Conservation (phyloP, 2,329 filamentous ascomycete species). For the Curvularia hawaiiensis region DNA sequence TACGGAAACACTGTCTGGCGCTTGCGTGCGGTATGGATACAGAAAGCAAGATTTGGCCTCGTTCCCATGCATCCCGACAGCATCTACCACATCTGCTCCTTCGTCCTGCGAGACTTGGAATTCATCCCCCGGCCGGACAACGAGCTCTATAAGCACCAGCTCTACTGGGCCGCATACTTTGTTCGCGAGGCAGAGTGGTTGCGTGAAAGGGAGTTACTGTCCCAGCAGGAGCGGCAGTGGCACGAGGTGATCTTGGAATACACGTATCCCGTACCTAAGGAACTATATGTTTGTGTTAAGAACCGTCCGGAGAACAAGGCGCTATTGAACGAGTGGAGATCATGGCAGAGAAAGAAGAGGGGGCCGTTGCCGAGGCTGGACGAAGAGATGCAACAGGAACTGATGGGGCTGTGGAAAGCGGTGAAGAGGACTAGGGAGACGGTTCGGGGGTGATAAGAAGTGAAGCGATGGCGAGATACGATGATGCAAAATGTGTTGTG, state of each 20-base stretch:
- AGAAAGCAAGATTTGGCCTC: not conserved
- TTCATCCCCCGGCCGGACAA: conserved; percentile 21
- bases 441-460: not conserved
- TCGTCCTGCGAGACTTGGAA: conserved; percentile 12
- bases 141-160: conserved; percentile 27
- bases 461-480: not conserved
- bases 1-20: conserved; percentile 29
- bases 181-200: conserved; percentile 25
- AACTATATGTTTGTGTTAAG: conserved; percentile 11
- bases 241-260: conserved; percentile 9
- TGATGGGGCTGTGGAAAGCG: too few species aligned
- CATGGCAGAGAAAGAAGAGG: conserved; percentile 29
- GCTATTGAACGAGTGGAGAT: conserved; percentile 24
- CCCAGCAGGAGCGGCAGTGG: conserved; percentile 19
- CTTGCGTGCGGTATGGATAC: conserved; percentile 30
- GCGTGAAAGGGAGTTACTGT: conserved; percentile 12
- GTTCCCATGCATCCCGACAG: conserved; percentile 2
- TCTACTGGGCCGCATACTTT: conserved; percentile 35
- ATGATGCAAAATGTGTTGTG: not conserved
- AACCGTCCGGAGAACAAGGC: not conserved
- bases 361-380: not conserved
- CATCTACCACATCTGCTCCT: conserved; percentile 23
- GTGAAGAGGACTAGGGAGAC: not conserved
- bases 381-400: not conserved
- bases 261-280: conserved; percentile 19